These are phyloP conservation scores for Venturia nashicola DNA, from an alignment of 2,329 filamentous ascomycete genomes.

Conservation along the genomic window DNA sequence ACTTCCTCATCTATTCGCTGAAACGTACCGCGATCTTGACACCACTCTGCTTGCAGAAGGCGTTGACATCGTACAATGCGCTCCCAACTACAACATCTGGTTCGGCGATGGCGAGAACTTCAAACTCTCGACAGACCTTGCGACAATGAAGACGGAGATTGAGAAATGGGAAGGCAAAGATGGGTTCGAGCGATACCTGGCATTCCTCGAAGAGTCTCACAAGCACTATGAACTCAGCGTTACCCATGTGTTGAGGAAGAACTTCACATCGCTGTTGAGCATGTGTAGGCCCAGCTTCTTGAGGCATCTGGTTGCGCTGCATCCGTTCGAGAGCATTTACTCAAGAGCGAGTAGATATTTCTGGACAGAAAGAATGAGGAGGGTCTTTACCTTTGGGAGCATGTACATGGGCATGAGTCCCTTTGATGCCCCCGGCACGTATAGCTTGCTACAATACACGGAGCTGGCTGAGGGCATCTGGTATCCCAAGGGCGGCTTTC, in stretches of 20 bases:
- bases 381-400: constrained; percentile 65
- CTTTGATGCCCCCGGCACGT: constrained; percentile 63
- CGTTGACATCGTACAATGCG: constrained; percentile 57
- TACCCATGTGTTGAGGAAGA: constrained; percentile 51
- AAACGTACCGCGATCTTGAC: constrained; percentile 56
- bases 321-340: constrained; percentile 63
- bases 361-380: constrained; percentile 52
- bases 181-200: constrained; percentile 57
- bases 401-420: constrained; percentile 80
- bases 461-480: constrained; percentile 66
- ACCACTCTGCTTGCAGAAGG: constrained; percentile 54
- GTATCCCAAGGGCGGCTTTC: constrained; percentile 62
- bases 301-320: constrained; percentile 44
- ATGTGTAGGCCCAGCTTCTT: constrained; percentile 50
- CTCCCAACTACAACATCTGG: constrained; percentile 65
- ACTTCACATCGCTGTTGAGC: constrained; percentile 49
- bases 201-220: constrained; percentile 55
- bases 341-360: constrained; percentile 54
- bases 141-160: constrained; percentile 58
- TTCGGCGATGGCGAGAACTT: constrained; percentile 57
- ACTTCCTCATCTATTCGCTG: constrained; percentile 56
- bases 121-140: constrained; percentile 52
- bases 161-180: constrained; percentile 62
- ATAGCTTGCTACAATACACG: constrained; percentile 62
- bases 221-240: constrained; percentile 58